Evolutionary conservation across 805 yeast species (phyloP), one percentile per base, ranked within the genome.

Genomic region (Saccharomycopsis sp.): DNA sequence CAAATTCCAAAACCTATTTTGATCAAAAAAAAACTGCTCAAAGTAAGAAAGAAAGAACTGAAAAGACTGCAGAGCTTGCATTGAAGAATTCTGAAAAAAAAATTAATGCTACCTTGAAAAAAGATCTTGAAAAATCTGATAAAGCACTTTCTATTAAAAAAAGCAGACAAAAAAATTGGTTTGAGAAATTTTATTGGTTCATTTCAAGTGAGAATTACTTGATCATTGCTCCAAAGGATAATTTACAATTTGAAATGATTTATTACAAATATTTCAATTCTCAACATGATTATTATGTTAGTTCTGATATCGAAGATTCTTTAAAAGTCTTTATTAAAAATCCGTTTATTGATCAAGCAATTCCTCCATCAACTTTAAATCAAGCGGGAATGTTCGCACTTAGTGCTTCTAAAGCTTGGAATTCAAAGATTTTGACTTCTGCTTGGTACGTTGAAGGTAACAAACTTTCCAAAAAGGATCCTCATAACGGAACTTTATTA

Each of bases 111-210:
- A 95, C 88, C 52, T 60, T 88, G 52, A 73, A 74, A 40, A 74
- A 71, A 50, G 70, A 70, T 37, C 60, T 83, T 44, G 75, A 74
- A 38, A 74, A 74, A 44, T 76, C 79, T 34, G 69, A 68, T 37
- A 67, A 67, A 35, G 66, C 66, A 3, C 57, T 67, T 27, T 44
- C 55, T 9, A 61, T 80, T 42, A 77, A 72, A 46, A 75, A 72
- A 29, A 62, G 82, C 25, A 70, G 96, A 35, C 66, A 72, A 3
- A 86, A 85, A 35, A 79, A 67, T 55, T 88, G 96, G 84, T 92
- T 92, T 62, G 98, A 92, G 56, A 92, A 89, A 58, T 89, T 79
- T 58, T 76, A 69, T 53, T 92, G 98, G 98, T 92, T 92, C 54
- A 66, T 88, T n/a, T 74, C 96, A 0, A 76, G 79, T 49, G 97